phyloP scores from a whole-genome alignment of 2,329 filamentous ascomycete genomes.

The Monosporascus sp. region DNA sequence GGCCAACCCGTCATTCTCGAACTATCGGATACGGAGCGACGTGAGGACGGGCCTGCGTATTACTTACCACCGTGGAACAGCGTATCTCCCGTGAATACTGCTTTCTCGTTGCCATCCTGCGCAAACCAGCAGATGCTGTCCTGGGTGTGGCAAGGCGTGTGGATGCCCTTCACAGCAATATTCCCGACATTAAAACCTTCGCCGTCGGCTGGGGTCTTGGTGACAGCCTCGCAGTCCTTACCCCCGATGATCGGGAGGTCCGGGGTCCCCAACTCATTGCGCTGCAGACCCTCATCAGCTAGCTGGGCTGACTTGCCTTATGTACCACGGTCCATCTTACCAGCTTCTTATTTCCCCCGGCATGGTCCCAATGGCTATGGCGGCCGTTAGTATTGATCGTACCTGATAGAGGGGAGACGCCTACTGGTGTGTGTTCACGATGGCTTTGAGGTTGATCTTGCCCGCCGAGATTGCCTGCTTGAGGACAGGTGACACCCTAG shows the following conservation, averaged over 20 bases:
- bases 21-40: neutral
- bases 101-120: constrained; percentile 69
- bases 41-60: neutral
- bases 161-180: constrained; percentile 79
- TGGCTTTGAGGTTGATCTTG: constrained; percentile 76
- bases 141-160: constrained; percentile 96
- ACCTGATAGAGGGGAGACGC: constrained; percentile 27
- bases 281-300: constrained; percentile 14
- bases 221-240: constrained; percentile 77
- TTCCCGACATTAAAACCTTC: constrained; percentile 76
- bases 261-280: constrained; percentile 45
- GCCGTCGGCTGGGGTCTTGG: constrained; percentile 67
- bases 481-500: constrained; percentile 57
- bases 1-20: neutral
- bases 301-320: neutral
- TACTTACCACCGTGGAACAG: constrained; percentile 80
- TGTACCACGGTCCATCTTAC: constrained; percentile 41
- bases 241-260: constrained; percentile 78
- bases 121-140: constrained; percentile 96
- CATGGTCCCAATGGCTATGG: constrained; percentile 82
- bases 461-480: constrained; percentile 66
- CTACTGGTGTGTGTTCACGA: constrained; percentile 97
- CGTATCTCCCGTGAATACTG: constrained; percentile 93
- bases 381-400: constrained; percentile 1
- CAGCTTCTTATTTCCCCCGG: constrained; percentile 82